Base-by-base conservation (phyloP, 495 filamentous ascomycete species). In the Staphylotrichum longicolle region DNA sequence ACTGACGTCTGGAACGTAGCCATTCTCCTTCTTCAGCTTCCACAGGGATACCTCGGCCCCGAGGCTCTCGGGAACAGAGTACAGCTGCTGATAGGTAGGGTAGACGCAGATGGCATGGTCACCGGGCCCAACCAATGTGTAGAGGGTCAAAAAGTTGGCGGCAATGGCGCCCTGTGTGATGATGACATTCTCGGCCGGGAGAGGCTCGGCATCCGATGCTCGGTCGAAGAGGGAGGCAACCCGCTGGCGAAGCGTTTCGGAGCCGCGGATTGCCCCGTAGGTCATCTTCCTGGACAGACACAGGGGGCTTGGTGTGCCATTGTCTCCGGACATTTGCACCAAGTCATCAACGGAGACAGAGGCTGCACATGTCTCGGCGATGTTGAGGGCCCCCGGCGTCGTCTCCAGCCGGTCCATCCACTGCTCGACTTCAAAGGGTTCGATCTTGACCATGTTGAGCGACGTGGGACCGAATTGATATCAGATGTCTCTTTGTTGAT, bases 31-130 rank as follows among this genome's bases (percentile, higher is more conserved):
- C 58, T 82, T 83, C 7, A 91, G 78, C 71, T 85, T 85, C 92
- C 91, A 96, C 30, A 93, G 68, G 52, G 85, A 86, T 4, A 96
- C 90, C 59, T 91, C 85, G 1, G 92, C 91, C 0, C 91, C 92
- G 3, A 96, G 76, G 39, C 86, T 89, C 60, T 76, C 82, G 1
- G 92, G 89, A 1, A 95, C 83, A 11, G 83, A 77, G 66, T 93
- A 96, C 0, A 96, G 82, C 66, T 96, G 91, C 67, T 94, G 89
- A 70, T 96, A 96, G 30, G 91, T 94, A 3, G 92, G 92, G 66
- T 91, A 88, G 57, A 96, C 89, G 68, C 90, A 95, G 56, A 96
- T 84, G 35, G 95, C 89, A 79, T 96, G 92, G 61, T 96, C 91
- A 2, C 89, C 91, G 0, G 88, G 87, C 0, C 86, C 86, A 2